Evolutionary conservation across 2,329 filamentous ascomycete species (phyloP).

Genomic region (Catunica adiposa): DNA sequence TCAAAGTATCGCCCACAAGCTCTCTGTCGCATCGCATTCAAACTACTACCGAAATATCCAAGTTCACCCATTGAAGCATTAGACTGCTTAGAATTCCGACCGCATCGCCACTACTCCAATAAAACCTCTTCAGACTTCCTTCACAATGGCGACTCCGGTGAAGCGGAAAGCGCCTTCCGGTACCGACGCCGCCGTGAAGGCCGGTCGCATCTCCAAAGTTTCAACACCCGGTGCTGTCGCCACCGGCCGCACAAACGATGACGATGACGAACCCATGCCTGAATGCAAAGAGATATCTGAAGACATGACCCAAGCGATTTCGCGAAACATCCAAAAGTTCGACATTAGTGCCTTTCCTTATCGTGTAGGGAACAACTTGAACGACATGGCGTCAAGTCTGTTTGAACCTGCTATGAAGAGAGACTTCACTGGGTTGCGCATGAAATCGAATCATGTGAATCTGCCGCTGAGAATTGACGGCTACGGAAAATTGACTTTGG

Average conservation of each 20-base stretch:
- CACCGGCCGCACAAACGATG: slow-evolving; percentile 34
- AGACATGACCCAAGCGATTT: slow-evolving; percentile 31
- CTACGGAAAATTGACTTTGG: slow-evolving; percentile 74
- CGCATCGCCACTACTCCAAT: too few relatives aligned
- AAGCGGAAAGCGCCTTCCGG: slow-evolving; percentile 50
- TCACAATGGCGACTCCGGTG: slow-evolving; percentile 38
- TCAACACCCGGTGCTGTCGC: slow-evolving; percentile 46
- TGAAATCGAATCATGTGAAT: slow-evolving; percentile 80
- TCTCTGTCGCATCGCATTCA: too few relatives aligned
- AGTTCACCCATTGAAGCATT: too few relatives aligned
- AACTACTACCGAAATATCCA: too few relatives aligned
- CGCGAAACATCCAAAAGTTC: slow-evolving; percentile 39
- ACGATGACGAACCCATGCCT: slow-evolving; percentile 20
- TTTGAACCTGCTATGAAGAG: slow-evolving; percentile 24
- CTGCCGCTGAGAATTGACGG: slow-evolving; percentile 87
- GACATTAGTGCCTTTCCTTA: slow-evolving; percentile 39
- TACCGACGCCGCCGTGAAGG: slow-evolving; percentile 34
- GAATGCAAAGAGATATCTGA: slow-evolving; percentile 28
- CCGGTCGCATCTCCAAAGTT: slow-evolving; percentile 37
- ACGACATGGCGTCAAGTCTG: slow-evolving; percentile 30
- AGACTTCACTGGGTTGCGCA: slow-evolving; percentile 66
- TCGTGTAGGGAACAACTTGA: slow-evolving; percentile 16
- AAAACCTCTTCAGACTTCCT: not conserved
- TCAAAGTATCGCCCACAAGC: too few relatives aligned
- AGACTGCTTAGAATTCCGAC: too few relatives aligned